phyloP scores from a whole-genome alignment of 352 stramenopile species.

The Globisporangium irregulare region DNA sequence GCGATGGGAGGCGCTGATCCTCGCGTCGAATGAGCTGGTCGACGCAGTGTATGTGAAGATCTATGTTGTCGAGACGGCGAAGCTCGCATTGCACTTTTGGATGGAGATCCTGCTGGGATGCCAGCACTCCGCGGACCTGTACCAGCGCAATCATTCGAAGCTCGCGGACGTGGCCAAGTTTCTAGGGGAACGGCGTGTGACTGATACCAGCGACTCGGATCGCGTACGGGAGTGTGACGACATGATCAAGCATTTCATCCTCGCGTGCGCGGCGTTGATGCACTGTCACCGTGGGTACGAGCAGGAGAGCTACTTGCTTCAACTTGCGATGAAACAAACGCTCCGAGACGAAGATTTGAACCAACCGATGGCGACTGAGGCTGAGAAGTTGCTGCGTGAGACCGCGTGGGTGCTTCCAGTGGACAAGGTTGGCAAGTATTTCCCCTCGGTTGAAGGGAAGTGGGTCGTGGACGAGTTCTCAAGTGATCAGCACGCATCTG shows the following conservation, averaged over 20 bases:
- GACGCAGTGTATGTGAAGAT: conserved; percentile 44
- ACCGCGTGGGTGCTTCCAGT: conserved; percentile 60
- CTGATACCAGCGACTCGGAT: conserved; percentile 8
- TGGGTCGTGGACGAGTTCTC: conserved; percentile 78
- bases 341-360: conserved; percentile 29
- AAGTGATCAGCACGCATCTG: conserved; percentile 48
- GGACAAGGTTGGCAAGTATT: conserved; percentile 33
- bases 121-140: conserved; percentile 71
- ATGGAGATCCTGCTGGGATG: conserved; percentile 65
- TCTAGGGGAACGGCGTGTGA: conserved; percentile 32
- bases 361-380: conserved; percentile 37
- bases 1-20: conserved; percentile 57
- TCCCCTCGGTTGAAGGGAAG: conserved; percentile 73
- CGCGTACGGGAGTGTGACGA: conserved; percentile 4
- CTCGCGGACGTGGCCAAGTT: conserved; percentile 42
- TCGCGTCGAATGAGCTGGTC: conserved; percentile 36
- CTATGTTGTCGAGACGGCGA: conserved; percentile 15
- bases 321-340: conserved; percentile 31
- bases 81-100: conserved; percentile 49
- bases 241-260: conserved; percentile 30
- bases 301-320: conserved; percentile 41
- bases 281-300: conserved; percentile 74
- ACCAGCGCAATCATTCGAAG: conserved; percentile 37
- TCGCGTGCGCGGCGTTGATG: conserved; percentile 45
- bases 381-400: conserved; percentile 44